These are phyloP conservation scores for Gossypium thurberi DNA, from an alignment of 345 rosid genomes.

Conservation along the genomic window DNA sequence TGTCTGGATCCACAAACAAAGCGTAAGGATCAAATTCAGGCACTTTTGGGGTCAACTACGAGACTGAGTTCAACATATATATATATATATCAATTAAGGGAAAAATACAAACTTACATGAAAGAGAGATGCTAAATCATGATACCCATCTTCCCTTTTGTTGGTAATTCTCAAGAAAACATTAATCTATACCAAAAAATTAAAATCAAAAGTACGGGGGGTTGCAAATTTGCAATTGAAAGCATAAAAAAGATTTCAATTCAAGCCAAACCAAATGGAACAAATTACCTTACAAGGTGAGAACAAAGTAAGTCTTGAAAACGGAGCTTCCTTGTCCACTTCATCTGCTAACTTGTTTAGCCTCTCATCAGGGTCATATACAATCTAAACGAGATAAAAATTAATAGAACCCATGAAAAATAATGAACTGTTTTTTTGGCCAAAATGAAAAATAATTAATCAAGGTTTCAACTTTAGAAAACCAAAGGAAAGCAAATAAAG, in stretches of 20 bases:
- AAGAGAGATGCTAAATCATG: slow-evolving; percentile 95
- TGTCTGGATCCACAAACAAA: slow-evolving; percentile 38
- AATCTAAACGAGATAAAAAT: slow-evolving; percentile 30
- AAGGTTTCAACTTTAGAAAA: neutral
- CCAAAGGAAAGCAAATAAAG: neutral
- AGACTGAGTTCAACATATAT: neutral
- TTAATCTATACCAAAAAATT: slow-evolving; percentile 46
- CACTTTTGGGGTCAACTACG: neutral
- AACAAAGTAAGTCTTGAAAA: slow-evolving; percentile 85
- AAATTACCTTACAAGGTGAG: slow-evolving; percentile 91
- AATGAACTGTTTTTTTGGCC: no score
- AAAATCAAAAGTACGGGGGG: neutral
- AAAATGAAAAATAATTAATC: neutral
- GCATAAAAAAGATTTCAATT: neutral
- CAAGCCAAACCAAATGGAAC: slow-evolving; percentile 3
- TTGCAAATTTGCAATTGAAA: neutral
- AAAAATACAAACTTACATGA: slow-evolving; percentile 47
- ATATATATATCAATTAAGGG: neutral
- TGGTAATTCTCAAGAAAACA: slow-evolving; percentile 85
- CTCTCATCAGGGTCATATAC: slow-evolving; percentile 83
- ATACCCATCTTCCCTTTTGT: slow-evolving; percentile 81
- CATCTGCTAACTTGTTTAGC: slow-evolving; percentile 63
- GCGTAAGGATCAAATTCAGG: slow-evolving; percentile 4
- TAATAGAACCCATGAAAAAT: neutral
- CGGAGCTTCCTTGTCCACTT: slow-evolving; percentile 76